A percentile compares a stretch with the other conserved stretches of the same genome.
phyloP scores from a whole-genome alignment of 768 basidiomycete genomes.

The Suillus americanus region DNA sequence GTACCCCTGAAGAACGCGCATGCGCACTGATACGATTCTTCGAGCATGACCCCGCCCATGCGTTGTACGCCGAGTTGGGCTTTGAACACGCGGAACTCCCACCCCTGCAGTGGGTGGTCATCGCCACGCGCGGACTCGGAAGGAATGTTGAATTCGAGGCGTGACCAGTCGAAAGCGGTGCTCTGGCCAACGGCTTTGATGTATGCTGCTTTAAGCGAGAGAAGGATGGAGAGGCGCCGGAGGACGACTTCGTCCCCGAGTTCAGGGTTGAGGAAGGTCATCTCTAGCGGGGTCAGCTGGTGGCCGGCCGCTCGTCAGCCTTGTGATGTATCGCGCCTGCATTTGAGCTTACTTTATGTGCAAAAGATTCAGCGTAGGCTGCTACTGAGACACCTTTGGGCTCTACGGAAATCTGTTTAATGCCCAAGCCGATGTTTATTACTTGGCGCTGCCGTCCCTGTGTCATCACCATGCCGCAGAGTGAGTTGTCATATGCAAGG shows the following conservation, averaged over 20 bases:
- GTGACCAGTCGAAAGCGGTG: slow-evolving; percentile 75
- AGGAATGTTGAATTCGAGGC: slow-evolving; percentile 79
- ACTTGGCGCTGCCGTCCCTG: slow-evolving; percentile 76
- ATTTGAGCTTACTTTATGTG: slow-evolving; percentile 62
- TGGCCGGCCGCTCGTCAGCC: background rate
- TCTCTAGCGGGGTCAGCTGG: slow-evolving; percentile 51
- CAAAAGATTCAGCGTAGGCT: slow-evolving; percentile 69
- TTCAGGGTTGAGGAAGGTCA: slow-evolving; percentile 50
- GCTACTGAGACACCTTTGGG: slow-evolving; percentile 57
- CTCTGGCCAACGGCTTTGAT: slow-evolving; percentile 84
- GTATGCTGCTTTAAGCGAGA: slow-evolving; percentile 80
- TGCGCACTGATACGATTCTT: slow-evolving; percentile 76
- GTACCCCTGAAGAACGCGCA: slow-evolving; percentile 75
- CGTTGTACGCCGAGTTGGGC: slow-evolving; percentile 70
- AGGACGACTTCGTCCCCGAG: slow-evolving; percentile 64
- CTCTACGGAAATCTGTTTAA: slow-evolving; percentile 65
- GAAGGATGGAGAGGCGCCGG: slow-evolving; percentile 72
- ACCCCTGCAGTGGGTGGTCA: slow-evolving; percentile 66
- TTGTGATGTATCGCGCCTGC: background rate
- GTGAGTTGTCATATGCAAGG: slow-evolving; percentile 61
- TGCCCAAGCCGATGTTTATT: slow-evolving; percentile 79
- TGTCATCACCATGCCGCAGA: slow-evolving; percentile 85
- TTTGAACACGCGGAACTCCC: slow-evolving; percentile 85
- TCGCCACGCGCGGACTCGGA: slow-evolving; percentile 64
- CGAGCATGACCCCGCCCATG: slow-evolving; percentile 46